Evolutionary conservation across 2,329 filamentous ascomycete genomes (phyloP).

Genomic region (Diaporthe citrichinensis): DNA sequence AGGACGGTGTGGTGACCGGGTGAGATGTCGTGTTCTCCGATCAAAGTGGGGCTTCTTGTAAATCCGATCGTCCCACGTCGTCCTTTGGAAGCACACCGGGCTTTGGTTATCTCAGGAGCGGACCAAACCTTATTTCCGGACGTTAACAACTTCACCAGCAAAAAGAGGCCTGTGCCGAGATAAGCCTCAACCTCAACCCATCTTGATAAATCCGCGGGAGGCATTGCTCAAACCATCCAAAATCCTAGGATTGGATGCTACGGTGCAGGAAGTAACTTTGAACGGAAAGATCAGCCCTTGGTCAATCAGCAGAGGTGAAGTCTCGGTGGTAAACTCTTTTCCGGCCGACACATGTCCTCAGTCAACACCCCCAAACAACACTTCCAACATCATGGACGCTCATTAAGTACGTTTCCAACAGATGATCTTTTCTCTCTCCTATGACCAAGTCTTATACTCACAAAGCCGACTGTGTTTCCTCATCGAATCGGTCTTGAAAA

Average conservation of each 20-base stretch:
- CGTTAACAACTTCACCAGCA: no score
- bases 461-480: neutral
- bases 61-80: slow-evolving; percentile 18
- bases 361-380: neutral
- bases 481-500: neutral
- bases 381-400: neutral
- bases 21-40: slow-evolving; percentile 12
- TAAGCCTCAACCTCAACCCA: neutral
- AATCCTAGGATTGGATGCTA: neutral
- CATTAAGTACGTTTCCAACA: neutral
- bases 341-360: neutral
- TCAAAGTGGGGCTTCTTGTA: slow-evolving; percentile 13
- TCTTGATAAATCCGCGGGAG: slow-evolving; percentile 4
- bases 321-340: neutral
- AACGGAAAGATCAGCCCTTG: neutral
- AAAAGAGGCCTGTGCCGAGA: slow-evolving; percentile 14
- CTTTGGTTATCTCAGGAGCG: neutral
- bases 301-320: neutral
- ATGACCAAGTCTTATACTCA: fast-evolving
- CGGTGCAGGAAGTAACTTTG: neutral
- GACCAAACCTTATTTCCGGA: slow-evolving; percentile 22
- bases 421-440: no score
- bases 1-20: slow-evolving; percentile 9
- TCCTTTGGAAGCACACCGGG: neutral
- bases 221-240: neutral